Conservation (phyloP, 495 filamentous ascomycete genomes). For the Hypoxylon perforatum region DNA sequence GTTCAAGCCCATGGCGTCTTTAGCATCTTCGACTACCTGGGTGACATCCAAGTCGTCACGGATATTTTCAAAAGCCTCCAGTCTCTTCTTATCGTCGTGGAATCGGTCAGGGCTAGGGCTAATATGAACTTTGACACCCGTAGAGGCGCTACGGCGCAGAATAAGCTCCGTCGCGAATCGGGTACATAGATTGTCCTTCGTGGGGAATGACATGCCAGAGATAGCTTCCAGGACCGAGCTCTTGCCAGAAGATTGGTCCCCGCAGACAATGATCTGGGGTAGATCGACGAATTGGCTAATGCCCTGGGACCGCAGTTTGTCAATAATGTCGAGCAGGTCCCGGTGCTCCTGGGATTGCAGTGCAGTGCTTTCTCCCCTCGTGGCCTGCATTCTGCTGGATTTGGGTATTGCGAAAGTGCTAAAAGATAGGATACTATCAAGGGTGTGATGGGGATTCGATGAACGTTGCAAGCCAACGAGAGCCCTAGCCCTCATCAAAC, state of each 20-base stretch:
- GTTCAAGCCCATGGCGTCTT: conserved; percentile 64
- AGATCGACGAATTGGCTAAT: conserved; percentile 67
- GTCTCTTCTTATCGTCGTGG: conserved; percentile 37
- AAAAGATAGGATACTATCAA: too few species aligned
- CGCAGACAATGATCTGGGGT: conserved; percentile 76
- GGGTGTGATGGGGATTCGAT: too few species aligned
- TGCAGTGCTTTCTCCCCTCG: too few species aligned
- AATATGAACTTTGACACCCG: too few species aligned
- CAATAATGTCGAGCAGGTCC: conserved; percentile 67
- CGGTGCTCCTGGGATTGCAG: conserved; percentile 57
- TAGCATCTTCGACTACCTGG: too few species aligned
- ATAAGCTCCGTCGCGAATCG: conserved; percentile 74
- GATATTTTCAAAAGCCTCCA: too few species aligned
- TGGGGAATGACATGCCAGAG: conserved; percentile 73
- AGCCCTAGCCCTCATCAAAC: too few species aligned
- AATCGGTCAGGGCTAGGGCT: conserved; percentile 45
- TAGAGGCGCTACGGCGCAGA: conserved; percentile 54
- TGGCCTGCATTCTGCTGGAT: too few species aligned
- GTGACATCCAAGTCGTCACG: too few species aligned
- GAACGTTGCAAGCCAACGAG: too few species aligned
- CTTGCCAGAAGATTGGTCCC: conserved; percentile 76
- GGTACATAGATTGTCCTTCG: conserved; percentile 70
- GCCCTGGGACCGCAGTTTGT: conserved; percentile 65
- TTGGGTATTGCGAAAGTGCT: too few species aligned
- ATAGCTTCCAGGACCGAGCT: conserved; percentile 79